These are phyloP conservation scores for Antitrichia curtipendula DNA, from an alignment of 225 moss, liverwort and hornwort genomes.

Conservation along the genomic window DNA sequence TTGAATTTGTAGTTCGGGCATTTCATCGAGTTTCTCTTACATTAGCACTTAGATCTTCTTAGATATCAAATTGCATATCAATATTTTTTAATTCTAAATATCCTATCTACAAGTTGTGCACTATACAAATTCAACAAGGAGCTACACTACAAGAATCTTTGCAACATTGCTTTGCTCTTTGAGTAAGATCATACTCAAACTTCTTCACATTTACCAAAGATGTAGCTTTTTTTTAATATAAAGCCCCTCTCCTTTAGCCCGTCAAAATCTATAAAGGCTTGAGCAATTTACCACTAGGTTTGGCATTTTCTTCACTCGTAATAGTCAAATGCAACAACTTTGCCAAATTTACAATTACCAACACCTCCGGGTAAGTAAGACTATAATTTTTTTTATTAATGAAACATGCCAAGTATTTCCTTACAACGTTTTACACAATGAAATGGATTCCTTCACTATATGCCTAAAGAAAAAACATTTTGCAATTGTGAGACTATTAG, in stretches of 20 bases:
- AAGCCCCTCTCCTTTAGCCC: rapidly evolving
- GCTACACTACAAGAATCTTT: background rate
- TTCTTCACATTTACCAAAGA: too few species aligned
- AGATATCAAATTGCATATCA: background rate
- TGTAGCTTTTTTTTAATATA: background rate
- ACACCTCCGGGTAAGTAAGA: rapidly evolving
- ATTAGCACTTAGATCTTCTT: background rate
- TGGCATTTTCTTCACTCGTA: background rate
- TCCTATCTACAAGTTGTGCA: background rate
- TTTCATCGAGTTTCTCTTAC: background rate
- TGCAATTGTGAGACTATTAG: background rate
- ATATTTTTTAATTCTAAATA: background rate
- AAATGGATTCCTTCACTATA: background rate
- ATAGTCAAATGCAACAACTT: background rate
- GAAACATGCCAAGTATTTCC: background rate
- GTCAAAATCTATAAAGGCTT: background rate
- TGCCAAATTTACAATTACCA: background rate
- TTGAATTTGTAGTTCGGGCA: background rate
- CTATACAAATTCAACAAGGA: background rate
- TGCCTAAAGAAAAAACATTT: background rate
- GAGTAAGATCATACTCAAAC: background rate
- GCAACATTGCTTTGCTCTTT: background rate
- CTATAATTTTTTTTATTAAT: background rate
- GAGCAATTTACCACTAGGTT: too few species aligned
- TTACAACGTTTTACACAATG: background rate